Percentiles rank a stretch among this genome's conserved stretches.
These are phyloP conservation scores for Boletus huronensis DNA, from an alignment of 768 basidiomycete species.

Conservation along the genomic window DNA sequence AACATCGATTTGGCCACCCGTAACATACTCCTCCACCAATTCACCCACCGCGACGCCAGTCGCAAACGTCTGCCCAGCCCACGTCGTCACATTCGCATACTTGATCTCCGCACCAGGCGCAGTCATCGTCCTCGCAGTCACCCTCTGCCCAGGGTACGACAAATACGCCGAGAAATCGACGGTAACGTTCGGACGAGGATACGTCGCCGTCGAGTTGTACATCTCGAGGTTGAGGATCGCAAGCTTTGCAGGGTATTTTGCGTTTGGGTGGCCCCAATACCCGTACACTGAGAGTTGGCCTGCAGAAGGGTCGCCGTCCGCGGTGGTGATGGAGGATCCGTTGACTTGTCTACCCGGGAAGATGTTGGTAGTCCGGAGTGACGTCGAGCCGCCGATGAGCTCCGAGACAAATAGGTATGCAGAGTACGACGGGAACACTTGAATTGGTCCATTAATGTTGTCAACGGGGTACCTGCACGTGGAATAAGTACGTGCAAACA, in stretches of 20 bases:
- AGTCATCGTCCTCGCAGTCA: slow-evolving; percentile 41
- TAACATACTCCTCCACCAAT: slow-evolving; percentile 38
- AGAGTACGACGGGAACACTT: slow-evolving; percentile 52
- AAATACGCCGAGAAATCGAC: slow-evolving; percentile 47
- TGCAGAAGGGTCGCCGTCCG: slow-evolving; percentile 42
- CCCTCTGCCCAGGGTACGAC: slow-evolving; percentile 19
- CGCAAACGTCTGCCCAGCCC: slow-evolving; percentile 48
- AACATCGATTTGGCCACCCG: slow-evolving; percentile 33
- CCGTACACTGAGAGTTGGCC: slow-evolving; percentile 52
- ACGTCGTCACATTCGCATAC: slow-evolving; percentile 41
- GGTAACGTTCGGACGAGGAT: slow-evolving; percentile 39
- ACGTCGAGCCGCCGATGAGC: slow-evolving; percentile 42
- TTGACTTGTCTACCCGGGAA: slow-evolving; percentile 51
- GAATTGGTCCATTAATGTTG: slow-evolving; percentile 44
- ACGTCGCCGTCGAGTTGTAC: slow-evolving; percentile 45
- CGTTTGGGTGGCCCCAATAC: slow-evolving; percentile 40
- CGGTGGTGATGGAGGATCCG: slow-evolving; percentile 51
- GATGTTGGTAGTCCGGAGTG: slow-evolving; percentile 44
- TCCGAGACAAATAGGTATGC: slow-evolving; percentile 52
- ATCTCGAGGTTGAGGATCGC: slow-evolving; percentile 50
- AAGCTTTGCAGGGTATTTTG: slow-evolving; percentile 41
- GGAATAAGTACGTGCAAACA: not conserved
- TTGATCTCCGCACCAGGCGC: slow-evolving; percentile 49
- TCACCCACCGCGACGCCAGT: slow-evolving; percentile 38
- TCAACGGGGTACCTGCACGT: slow-evolving; percentile 44